A percentile compares a stretch with the other conserved stretches of the same genome.
These are phyloP conservation scores for Penicillium subrubescens DNA, from an alignment of 495 filamentous ascomycete genomes.

Conservation along the genomic window DNA sequence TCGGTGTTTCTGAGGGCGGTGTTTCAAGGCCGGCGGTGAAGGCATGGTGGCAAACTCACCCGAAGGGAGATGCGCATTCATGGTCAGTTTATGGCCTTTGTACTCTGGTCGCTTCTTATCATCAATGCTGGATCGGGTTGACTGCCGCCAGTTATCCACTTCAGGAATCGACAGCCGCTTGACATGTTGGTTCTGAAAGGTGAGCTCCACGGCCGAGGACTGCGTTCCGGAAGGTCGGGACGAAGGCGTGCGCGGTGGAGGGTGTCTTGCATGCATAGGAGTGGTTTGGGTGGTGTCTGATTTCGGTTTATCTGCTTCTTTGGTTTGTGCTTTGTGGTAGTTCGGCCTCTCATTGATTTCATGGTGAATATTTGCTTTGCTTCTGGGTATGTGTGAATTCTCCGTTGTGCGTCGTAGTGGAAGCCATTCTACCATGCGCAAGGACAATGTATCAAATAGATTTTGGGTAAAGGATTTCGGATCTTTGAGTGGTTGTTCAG, in stretches of 20 bases:
- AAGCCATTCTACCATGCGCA: conserved; percentile 81
- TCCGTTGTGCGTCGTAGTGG: conserved; percentile 50
- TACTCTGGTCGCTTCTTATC: conserved; percentile 36
- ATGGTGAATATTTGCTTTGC: neutral
- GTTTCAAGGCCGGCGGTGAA: conserved; percentile 47
- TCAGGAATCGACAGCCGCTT: conserved; percentile 46
- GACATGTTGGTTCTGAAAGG: conserved; percentile 41
- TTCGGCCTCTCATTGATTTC: conserved; percentile 15
- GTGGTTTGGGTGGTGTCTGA: conserved; percentile 7
- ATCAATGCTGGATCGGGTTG: conserved; percentile 34
- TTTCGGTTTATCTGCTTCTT: conserved; percentile 13
- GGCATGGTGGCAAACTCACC: conserved; percentile 37
- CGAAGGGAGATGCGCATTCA: conserved; percentile 28
- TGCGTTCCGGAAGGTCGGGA: conserved; percentile 29
- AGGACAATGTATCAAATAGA: conserved; percentile 73
- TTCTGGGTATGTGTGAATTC: conserved; percentile 17
- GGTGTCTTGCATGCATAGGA: neutral
- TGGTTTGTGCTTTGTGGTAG: conserved; percentile 12
- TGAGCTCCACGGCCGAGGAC: conserved; percentile 39
- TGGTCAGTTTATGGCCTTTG: conserved; percentile 34
- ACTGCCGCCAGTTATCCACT: conserved; percentile 40
- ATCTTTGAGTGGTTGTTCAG: conserved; percentile 65
- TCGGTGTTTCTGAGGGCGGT: conserved; percentile 47
- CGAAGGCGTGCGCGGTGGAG: conserved; percentile 37
- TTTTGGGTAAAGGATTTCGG: conserved; percentile 84